Conservation (phyloP, 208 protist species). For the Phytomonas serpens region DNA sequence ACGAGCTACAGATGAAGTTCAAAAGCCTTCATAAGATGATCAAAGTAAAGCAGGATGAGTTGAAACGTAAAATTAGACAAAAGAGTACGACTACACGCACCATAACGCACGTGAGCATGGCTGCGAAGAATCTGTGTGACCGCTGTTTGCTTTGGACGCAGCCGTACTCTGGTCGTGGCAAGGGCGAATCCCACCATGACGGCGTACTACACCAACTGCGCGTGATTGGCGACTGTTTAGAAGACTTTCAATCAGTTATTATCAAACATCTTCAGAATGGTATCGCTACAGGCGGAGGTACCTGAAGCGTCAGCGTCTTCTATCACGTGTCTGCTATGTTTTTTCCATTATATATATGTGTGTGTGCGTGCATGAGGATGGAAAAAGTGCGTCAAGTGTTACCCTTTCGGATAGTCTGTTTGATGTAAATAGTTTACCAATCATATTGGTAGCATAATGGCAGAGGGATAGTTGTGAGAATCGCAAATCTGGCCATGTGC, state of each 20-base stretch:
- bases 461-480: background rate
- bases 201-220: constrained; percentile 84
- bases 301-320: background rate
- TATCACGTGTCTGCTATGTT: background rate
- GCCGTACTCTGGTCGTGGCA: constrained; percentile 66
- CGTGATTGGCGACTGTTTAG: constrained; percentile 83
- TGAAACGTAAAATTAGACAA: constrained; percentile 85
- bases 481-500: background rate
- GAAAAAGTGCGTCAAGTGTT: background rate
- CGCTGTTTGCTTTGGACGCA: constrained; percentile 74
- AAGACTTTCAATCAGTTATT: constrained; percentile 85
- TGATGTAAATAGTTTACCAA: background rate
- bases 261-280: constrained; percentile 49
- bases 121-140: constrained; percentile 84
- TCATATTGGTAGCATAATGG: background rate
- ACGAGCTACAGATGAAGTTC: constrained; percentile 79
- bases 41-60: constrained; percentile 83
- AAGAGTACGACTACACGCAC: constrained; percentile 82
- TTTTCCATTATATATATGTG: background rate
- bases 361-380: background rate
- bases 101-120: constrained; percentile 88
- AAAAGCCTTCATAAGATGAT: constrained; percentile 81
- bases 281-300: constrained; percentile 3
- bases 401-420: background rate
- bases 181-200: constrained; percentile 44